Conservation (phyloP, 2,329 filamentous ascomycete genomes). For the Tolypocladium nubicola region DNA sequence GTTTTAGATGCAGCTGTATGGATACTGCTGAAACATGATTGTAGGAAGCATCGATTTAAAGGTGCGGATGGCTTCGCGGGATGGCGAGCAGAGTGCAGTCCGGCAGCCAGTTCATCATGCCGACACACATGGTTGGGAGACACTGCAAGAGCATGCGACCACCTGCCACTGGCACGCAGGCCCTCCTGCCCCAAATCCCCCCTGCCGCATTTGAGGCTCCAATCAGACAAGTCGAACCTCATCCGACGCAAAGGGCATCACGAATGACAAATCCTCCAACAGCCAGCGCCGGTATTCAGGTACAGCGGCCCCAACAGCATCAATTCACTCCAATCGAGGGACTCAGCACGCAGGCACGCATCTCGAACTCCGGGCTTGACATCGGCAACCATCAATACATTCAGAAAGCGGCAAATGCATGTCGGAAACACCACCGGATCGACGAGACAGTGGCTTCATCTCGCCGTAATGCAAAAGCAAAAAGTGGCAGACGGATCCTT, state of each 20-base stretch:
- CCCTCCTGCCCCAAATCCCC: background rate
- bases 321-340: background rate
- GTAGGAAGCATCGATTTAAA: background rate
- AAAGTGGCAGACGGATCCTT: constrained; percentile 20
- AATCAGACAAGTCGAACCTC: background rate
- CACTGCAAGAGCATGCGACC: background rate
- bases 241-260: background rate
- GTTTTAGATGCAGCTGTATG: background rate
- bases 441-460: constrained; percentile 11
- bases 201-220: background rate
- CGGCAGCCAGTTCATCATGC: background rate
- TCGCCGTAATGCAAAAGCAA: constrained; percentile 10
- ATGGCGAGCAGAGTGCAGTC: background rate
- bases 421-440: constrained; percentile 19
- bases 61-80: background rate
- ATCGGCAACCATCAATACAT: background rate
- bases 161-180: background rate
- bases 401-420: constrained; percentile 6
- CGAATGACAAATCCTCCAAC: background rate
- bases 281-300: background rate
- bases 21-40: background rate
- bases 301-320: background rate
- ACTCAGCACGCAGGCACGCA: background rate
- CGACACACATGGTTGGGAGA: background rate
- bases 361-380: background rate